Base-by-base conservation (phyloP, 2,329 filamentous ascomycete genomes). In the Microdochium bolleyi region DNA sequence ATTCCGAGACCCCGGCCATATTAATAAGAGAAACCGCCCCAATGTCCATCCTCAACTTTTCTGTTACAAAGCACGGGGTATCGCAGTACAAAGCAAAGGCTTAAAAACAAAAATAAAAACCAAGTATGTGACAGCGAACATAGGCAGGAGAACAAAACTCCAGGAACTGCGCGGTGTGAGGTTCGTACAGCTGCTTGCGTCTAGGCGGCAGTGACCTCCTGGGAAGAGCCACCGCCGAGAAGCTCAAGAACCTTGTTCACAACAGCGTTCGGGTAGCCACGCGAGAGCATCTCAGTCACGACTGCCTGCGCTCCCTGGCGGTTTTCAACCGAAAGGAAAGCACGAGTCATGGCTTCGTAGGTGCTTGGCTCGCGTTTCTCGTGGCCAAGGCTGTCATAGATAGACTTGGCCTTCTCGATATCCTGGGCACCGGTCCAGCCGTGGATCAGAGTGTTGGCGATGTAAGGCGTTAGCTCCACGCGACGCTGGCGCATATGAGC, bases 311-410 rank as follows among this genome's bases (percentile, higher is more conserved):
- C 94, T 54, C 81, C 78, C 49, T 84, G 79, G 32, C 89, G 85
- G 66, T 95, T 84, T 65, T 95, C 89, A 3, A 87, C 87, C 11
- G 90, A 84, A 52, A 99, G 82, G 71, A 87, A 96, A 1, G 94
- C 94, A 48, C 94, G 82, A 4, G 92, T 96, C 94, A 99, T 99
- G 41, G 92, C 92, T 73, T 99, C 94, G 69, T 99, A 99, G 3
- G 94, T 99, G 75, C 91, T 96, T 3, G 94, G 94, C 74, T 99
- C 94, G 53, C 94, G 85, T 73, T 86, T 91, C 52, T 84, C 80
- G 25, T 83, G 79, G 9, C 85, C 82, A 3, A 99, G 85, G n/a
- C 80, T 78, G 54, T 88, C 80, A 66, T 95, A 99, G 56, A 96
- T 84, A 24, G 79, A 73, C 64, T 85, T 83, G 19, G 91, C 89